Percentiles rank a stretch among this genome's conserved stretches.
These are phyloP conservation scores for Stereocaulon alpinum DNA, from an alignment of 495 filamentous ascomycete species.

Conservation along the genomic window DNA sequence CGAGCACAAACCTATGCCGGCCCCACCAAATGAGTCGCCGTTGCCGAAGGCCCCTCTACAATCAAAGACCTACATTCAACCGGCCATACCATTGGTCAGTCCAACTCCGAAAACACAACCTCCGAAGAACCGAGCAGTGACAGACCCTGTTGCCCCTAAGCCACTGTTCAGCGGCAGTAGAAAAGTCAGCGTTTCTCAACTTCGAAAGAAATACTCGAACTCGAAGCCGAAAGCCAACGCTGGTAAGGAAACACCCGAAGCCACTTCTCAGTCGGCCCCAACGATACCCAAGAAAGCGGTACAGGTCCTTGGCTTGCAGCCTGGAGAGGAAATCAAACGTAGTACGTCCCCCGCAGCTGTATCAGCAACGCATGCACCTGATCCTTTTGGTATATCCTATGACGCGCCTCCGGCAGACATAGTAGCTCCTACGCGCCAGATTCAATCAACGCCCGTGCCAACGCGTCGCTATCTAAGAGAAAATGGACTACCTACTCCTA, in stretches of 20 bases:
- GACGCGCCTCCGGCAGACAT: conserved; percentile 3
- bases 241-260: neutral
- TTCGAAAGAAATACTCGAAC: conserved; percentile 23
- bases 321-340: conserved; percentile 1
- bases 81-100: conserved; percentile 16
- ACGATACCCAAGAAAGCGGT: conserved; percentile 14
- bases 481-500: conserved; percentile 6
- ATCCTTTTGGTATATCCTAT: conserved; percentile 6
- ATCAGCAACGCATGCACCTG: conserved; percentile 4
- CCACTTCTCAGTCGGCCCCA: neutral
- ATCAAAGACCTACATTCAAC: conserved; percentile 18
- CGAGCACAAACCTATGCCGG: conserved; percentile 25
- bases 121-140: conserved; percentile 19
- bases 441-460: conserved; percentile 19
- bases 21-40: conserved; percentile 13
- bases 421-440: conserved; percentile 4
- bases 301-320: conserved; percentile 13
- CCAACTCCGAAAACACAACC: neutral
- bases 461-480: conserved; percentile 18
- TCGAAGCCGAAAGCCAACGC: conserved; percentile 11
- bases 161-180: conserved; percentile 11
- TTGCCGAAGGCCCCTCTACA: neutral
- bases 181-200: conserved; percentile 17
- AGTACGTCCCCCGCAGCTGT: conserved; percentile 12
- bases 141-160: conserved; percentile 19